These are phyloP conservation scores for Suillus sp. DNA, from an alignment of 768 basidiomycete species.

Conservation along the genomic window DNA sequence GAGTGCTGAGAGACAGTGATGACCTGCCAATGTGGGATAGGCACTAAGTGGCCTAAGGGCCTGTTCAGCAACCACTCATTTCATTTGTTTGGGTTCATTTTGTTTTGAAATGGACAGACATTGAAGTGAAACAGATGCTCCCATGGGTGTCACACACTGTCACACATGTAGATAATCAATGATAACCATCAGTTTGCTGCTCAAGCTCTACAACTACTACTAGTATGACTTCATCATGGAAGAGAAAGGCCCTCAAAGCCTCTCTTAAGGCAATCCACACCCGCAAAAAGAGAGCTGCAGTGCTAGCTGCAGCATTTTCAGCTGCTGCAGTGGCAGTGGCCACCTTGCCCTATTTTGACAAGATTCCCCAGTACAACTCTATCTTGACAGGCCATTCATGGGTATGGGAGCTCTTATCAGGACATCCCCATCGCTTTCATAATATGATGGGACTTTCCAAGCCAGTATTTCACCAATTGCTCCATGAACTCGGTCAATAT, in stretches of 20 bases:
- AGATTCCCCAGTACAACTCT: neutral
- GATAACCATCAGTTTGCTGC: conserved; percentile 2
- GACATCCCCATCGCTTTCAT: neutral
- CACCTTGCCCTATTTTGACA: neutral
- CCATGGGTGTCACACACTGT: neutral
- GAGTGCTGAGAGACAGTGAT: no score
- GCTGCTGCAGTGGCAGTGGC: neutral
- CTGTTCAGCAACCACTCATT: neutral
- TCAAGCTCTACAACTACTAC: neutral
- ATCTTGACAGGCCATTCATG: neutral
- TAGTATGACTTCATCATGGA: neutral
- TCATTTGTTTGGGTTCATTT: neutral
- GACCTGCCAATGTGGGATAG: no score
- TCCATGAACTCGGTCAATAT: neutral
- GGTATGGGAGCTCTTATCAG: neutral
- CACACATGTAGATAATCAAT: neutral
- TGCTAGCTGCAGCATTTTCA: neutral
- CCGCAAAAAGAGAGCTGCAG: neutral
- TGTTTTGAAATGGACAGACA: neutral
- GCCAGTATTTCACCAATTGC: neutral
- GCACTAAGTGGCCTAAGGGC: neutral
- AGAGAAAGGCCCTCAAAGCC: neutral
- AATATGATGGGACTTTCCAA: neutral
- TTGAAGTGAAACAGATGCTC: neutral
- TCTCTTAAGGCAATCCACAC: neutral